Evolutionary conservation across 495 filamentous ascomycete genomes (phyloP).

Genomic region (Penicillium canariense): DNA sequence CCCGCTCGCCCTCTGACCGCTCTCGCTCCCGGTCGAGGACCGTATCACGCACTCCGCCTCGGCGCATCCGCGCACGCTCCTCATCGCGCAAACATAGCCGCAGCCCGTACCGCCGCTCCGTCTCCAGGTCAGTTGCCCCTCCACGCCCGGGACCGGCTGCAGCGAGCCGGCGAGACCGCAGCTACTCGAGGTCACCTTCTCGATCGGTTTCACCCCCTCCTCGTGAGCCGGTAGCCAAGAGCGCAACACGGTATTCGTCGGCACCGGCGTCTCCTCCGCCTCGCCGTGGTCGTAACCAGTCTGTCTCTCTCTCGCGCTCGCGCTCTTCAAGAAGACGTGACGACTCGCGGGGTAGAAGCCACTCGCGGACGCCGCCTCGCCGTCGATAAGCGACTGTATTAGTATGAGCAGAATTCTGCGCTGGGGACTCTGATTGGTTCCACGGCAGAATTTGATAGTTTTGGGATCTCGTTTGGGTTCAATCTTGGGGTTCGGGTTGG

Average conservation of each 20-base stretch:
- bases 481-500: slow-evolving; percentile 1
- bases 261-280: slow-evolving; percentile 32
- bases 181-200: slow-evolving; percentile 33
- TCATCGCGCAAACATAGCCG: slow-evolving; percentile 30
- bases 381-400: slow-evolving; percentile 15
- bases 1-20: slow-evolving; percentile 15
- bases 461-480: not conserved
- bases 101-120: slow-evolving; percentile 31
- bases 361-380: slow-evolving; percentile 34
- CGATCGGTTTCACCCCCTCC: slow-evolving; percentile 37
- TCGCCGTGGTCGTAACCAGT: slow-evolving; percentile 19
- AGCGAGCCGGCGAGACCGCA: slow-evolving; percentile 23
- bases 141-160: slow-evolving; percentile 24
- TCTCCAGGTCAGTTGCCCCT: slow-evolving; percentile 36
- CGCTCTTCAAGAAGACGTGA: slow-evolving; percentile 23
- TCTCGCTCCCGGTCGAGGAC: slow-evolving; percentile 19
- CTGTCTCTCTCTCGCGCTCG: slow-evolving; percentile 30
- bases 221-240: slow-evolving; percentile 10
- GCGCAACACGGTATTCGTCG: slow-evolving; percentile 23
- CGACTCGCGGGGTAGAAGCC: slow-evolving; percentile 23
- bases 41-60: slow-evolving; percentile 30
- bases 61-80: slow-evolving; percentile 28
- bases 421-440: not conserved
- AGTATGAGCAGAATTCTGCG: not conserved
- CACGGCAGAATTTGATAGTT: not conserved